Evolutionary conservation across 305 asterid species (phyloP).

Genomic region (Fraxinus platypoda): DNA sequence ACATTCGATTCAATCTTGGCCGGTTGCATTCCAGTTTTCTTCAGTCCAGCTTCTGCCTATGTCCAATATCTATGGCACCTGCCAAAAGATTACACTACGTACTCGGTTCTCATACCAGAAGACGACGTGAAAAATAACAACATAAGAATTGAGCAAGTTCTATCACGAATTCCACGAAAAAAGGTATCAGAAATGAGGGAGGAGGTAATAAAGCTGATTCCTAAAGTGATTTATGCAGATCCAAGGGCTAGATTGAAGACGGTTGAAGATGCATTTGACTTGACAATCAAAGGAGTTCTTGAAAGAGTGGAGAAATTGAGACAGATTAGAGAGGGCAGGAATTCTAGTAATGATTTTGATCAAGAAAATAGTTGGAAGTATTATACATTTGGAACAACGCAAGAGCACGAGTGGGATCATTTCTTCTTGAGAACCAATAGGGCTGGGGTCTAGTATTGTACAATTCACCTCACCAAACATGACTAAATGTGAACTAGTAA

Average conservation of each 20-base stretch:
- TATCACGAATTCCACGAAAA: slow-evolving; percentile 44
- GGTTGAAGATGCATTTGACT: slow-evolving; percentile 72
- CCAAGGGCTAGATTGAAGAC: slow-evolving; percentile 48
- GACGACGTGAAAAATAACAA: slow-evolving; percentile 49
- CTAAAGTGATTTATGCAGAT: slow-evolving; percentile 64
- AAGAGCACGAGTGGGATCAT: slow-evolving; percentile 71
- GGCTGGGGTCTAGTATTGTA: not conserved
- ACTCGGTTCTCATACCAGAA: slow-evolving; percentile 70
- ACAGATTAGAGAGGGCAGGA: slow-evolving; percentile 44
- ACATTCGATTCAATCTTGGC: slow-evolving; percentile 76
- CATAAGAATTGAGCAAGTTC: slow-evolving; percentile 44
- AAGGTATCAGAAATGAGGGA: slow-evolving; percentile 64
- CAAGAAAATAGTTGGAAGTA: slow-evolving; percentile 77
- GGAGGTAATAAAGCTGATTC: slow-evolving; percentile 67
- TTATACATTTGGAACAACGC: slow-evolving; percentile 56
- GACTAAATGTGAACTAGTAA: not conserved
- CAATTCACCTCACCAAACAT: not conserved
- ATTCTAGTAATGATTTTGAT: slow-evolving; percentile 42
- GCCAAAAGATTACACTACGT: slow-evolving; percentile 46
- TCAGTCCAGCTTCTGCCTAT: slow-evolving; percentile 72
- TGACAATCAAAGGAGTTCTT: slow-evolving; percentile 54
- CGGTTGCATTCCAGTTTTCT: slow-evolving; percentile 88
- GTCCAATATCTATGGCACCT: slow-evolving; percentile 85
- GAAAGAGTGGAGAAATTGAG: slow-evolving; percentile 39
- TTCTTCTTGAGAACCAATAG: slow-evolving; percentile 43